Percentiles rank a stretch among this genome's conserved stretches.
Evolutionary conservation across 108 stramenopile genomes (phyloP).

Genomic region (Stephanodiscus minutulus): DNA sequence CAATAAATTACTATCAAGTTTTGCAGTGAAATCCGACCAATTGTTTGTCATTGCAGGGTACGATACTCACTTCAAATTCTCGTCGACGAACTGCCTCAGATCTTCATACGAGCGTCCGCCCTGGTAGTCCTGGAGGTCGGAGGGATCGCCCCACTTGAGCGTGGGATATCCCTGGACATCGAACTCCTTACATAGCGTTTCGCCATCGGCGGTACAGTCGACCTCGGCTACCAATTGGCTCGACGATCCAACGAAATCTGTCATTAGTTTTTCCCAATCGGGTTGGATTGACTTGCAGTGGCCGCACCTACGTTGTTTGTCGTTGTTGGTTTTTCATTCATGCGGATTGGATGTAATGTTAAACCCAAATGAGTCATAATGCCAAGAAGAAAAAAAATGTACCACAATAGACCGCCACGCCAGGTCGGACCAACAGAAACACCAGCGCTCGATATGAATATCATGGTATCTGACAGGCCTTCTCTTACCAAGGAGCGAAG

Average conservation of each 20-base stretch:
- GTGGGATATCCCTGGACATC: conserved; percentile 84
- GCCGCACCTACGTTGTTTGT: conserved; percentile 33
- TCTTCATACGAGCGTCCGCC: conserved; percentile 68
- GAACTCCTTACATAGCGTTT: conserved; percentile 68
- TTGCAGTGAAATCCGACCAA: not conserved
- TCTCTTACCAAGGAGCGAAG: conserved; percentile 72
- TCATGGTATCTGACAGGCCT: too few species aligned
- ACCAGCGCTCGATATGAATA: too few species aligned
- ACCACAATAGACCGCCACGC: too few species aligned
- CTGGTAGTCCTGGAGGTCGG: conserved; percentile 66
- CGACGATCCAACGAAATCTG: conserved; percentile 51
- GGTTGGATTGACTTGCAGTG: conserved; percentile 55
- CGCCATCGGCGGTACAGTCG: conserved; percentile 83
- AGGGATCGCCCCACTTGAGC: conserved; percentile 72
- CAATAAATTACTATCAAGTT: not conserved
- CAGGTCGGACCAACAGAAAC: too few species aligned
- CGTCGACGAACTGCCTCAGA: conserved; percentile 69
- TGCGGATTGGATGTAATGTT: too few species aligned
- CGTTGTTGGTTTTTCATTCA: too few species aligned
- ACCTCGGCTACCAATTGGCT: conserved; percentile 81
- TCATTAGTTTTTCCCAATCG: conserved; percentile 73
- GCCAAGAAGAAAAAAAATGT: too few species aligned
- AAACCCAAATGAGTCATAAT: too few species aligned
- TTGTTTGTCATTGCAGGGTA: not conserved
- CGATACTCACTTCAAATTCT: conserved; percentile 56